Evolutionary conservation across 1,284 basidiomycete genomes (phyloP), one percentile per base, ranked within the genome.

Genomic region (Ceraceosorus bombacis): DNA sequence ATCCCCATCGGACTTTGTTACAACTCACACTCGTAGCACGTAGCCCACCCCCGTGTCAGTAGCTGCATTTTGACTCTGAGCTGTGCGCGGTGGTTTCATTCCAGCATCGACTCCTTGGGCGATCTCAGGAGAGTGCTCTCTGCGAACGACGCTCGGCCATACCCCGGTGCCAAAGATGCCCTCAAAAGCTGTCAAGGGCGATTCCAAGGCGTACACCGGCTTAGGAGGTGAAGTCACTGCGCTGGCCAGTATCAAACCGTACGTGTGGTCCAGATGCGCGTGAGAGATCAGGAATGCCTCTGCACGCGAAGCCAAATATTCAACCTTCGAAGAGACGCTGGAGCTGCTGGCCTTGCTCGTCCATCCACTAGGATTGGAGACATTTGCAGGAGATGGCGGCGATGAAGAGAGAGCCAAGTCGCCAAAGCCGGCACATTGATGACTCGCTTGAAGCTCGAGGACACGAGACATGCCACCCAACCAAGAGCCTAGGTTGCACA

Each of bases 91-190:
- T 27, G 27, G 27, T 3, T 27, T 27, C 27, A 3, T 27, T 27
- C 27, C 27, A 27, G 27, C 27, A 27, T 27, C 27, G 27, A 27
- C 27, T 27, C 27, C 27, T 27, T 3, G 27, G 27, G 27, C 27
- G 27, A 27, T 2, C 27, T 27, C 27, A 27, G 27, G 27, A 27
- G 27, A 27, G 67, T 85, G 82, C 57, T 86, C 80, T 82, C 85
- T 87, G 8, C 86, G 85, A 2, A 87, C 88, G 15, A 91, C 82
- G 65, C 85, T 86, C 1, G 89, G 89, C 89, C 89, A 91, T 55
- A 89, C 80, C 10, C 86, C 82, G 72, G 85, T 86, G 4, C 85
- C 83, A 74, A 91, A 91, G n/a, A 89, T 80, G 57, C 80, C 82
- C 68, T 88, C 83, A 2, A 91, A 78, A 72, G 86, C 84, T 64